Evolutionary conservation across 179 eudicot species (phyloP), one percentile per base, ranked within the genome.

Genomic region (Nepenthes alata): DNA sequence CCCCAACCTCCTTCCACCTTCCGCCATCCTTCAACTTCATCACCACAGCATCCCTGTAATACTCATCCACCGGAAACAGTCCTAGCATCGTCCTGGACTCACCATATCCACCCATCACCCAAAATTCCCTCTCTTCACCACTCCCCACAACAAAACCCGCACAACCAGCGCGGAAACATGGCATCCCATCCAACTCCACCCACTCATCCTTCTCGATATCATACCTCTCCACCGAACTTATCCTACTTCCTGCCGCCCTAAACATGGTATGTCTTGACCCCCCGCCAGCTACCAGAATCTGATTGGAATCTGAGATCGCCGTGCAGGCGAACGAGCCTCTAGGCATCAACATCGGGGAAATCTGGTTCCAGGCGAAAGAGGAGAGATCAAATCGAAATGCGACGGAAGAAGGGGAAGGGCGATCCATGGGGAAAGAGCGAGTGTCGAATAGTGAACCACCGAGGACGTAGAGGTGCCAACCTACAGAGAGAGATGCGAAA

Each of bases 61-160:
- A 78, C 68, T 89, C 88, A 67, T 93, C 96, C 68, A 93, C 87
- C 0, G 95, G 96, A 74, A 93, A 81, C 55, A 93, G 83, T 60
- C 98, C 98, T 1, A 80, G 71, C 6, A 93, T 81, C 44, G 90
- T 86, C 74, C 87, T 80, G 34, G 84, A 77, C 61, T 81, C 89
- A 2, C 98, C 91, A 48, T 93, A 93, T 45, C 98, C 98, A 0
- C 96, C 98, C 96, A 89, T 93, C 68, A 93, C 98, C 95, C 98
- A 89, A 60, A 93, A 89, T 72, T 89, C 95, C 65, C 69, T 77
- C 59, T 61, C 72, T 13, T 58, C 70, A 41, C 59, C 76, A 58
- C 59, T 65, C 2, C 81, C 78, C n/a, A 65, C 62, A 45, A 78
- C 64, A 58, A 93, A 89, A 53, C 98, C 98, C 13, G 67, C 87